Percentiles rank a stretch among this genome's conserved stretches.
These are phyloP conservation scores for Melaleuca quinquenervia DNA, from an alignment of 345 rosid genomes.

Conservation along the genomic window DNA sequence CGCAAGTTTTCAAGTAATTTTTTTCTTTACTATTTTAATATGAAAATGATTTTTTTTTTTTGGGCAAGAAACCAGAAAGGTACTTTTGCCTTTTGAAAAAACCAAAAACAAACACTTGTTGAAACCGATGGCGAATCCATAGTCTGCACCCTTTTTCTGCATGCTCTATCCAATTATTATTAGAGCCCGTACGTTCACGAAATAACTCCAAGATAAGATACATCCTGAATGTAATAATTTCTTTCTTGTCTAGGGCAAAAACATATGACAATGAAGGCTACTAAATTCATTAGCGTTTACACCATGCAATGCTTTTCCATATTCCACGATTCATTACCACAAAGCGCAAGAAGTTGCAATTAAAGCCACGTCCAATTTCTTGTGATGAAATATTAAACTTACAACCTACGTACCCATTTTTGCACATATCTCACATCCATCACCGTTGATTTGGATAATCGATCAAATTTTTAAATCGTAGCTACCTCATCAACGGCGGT, in stretches of 20 bases:
- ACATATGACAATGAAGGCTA: neutral
- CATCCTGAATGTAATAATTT: neutral
- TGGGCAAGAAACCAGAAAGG: neutral
- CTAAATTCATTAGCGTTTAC: neutral
- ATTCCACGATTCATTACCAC: neutral
- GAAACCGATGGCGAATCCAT: neutral
- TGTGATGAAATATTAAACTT: neutral
- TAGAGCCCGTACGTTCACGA: neutral
- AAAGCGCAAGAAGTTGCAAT: neutral
- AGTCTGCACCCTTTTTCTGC: neutral
- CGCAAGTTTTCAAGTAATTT: neutral
- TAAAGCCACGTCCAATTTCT: neutral
- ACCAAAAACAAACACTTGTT: neutral
- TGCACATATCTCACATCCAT: neutral
- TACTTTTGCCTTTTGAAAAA: neutral
- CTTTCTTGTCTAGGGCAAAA: neutral
- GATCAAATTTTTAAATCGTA: neutral
- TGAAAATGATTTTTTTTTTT: neutral
- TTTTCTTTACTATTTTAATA: neutral
- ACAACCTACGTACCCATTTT: neutral
- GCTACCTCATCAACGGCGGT: neutral
- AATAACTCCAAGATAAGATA: neutral
- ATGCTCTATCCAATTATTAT: neutral
- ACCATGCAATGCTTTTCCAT: neutral
- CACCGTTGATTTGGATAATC: neutral